Evolutionary conservation across 441 rosid species (phyloP), one percentile per base, ranked within the genome.

Genomic region (Manihot esculenta): DNA sequence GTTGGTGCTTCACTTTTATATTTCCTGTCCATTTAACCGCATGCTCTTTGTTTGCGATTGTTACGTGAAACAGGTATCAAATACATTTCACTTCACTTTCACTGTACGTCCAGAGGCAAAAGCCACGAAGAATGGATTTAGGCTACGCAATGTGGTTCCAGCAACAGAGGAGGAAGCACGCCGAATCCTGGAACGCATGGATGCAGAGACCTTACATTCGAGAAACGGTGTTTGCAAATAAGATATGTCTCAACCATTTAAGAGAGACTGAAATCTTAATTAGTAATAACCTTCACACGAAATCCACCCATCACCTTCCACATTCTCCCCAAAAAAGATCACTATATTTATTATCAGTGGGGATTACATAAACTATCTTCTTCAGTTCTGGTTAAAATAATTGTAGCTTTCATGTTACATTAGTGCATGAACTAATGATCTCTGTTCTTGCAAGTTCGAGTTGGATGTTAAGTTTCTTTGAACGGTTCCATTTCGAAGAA

Each of bases 111-210:
- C 89, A 0, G 93, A 88, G 81, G 96, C 90, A 65, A 90, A 86
- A 84, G 79, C 87, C 65, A 66, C 72, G 51, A 82, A 74, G 62
- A 80, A 84, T 70, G 93, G 84, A 56, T 80, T 82, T 53, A 83
- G 77, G 79, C 83, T 90, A 60, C 86, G 90, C 38, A 90, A 81
- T 26, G 93, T 87, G 74, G 96, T 92, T 78, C 94, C 94, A 13
- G 91, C 87, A n/a, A 92, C 97, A 1, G 93, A 90, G 80, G 97
- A 90, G 79, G 97, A 90, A 82, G 96, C 93, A 23, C 88, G 82
- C 21, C 82, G 70, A 47, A 85, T 92, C 56, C 79, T 92, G 0
- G 94, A 90, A 55, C 92, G 94, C 63, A 85, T 87, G 77, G 97
- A 85, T 77, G 87, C 93, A 13, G 80, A 88, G 76, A 62, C 83